Evolutionary conservation across 495 filamentous ascomycete species (phyloP).

Genomic region (Beverwykella pulmonaria): DNA sequence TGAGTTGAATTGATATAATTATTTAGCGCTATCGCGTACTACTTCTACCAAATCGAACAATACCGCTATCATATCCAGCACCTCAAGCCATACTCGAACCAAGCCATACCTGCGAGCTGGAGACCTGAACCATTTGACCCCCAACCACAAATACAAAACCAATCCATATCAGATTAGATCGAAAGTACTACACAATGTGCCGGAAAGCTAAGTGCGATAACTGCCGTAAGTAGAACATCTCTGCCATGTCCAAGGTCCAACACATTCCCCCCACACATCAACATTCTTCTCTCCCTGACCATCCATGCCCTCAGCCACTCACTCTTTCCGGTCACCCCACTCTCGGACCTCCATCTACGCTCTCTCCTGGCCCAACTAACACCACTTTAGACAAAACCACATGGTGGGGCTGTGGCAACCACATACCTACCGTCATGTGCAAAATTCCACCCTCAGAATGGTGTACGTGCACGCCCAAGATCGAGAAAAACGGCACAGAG

Average conservation of each 20-base stretch:
- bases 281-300: too few species aligned
- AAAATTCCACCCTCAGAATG: constrained; percentile 48
- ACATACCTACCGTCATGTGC: constrained; percentile 50
- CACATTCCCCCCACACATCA: background rate
- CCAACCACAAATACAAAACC: too few species aligned
- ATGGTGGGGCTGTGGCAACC: constrained; percentile 48
- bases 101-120: background rate
- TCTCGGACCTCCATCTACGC: background rate
- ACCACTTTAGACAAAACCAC: constrained; percentile 30
- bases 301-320: too few species aligned
- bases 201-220: constrained; percentile 43
- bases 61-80: background rate
- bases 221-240: constrained; percentile 50
- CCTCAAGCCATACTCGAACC: too few species aligned
- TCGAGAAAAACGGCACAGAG: constrained; percentile 44
- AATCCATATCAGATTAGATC: too few species aligned
- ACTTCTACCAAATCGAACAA: too few species aligned
- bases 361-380: background rate
- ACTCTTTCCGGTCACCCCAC: background rate
- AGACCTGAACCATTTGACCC: too few species aligned
- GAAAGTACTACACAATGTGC: constrained; percentile 45
- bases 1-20: too few species aligned
- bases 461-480: constrained; percentile 54
- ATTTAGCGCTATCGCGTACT: too few species aligned
- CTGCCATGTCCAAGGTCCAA: background rate